A percentile compares a stretch with the other conserved stretches of the same genome.
These are phyloP conservation scores for Xylariaceae sp. DNA, from an alignment of 2,329 filamentous ascomycete genomes.

Conservation along the genomic window DNA sequence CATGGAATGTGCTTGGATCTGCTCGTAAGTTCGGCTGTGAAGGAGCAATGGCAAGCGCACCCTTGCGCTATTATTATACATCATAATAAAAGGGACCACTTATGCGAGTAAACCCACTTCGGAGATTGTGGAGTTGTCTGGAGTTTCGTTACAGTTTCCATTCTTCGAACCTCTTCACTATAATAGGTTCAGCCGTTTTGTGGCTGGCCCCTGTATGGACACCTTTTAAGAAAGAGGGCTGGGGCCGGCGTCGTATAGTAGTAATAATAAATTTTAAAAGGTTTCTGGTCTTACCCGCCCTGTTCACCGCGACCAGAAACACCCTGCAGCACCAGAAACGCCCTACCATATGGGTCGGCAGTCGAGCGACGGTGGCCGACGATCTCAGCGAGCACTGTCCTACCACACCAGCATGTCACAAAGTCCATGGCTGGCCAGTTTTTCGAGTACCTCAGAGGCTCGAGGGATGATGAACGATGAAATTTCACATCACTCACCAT, in stretches of 20 bases:
- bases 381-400: constrained; percentile 5
- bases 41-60: too few relatives aligned
- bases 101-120: too few relatives aligned
- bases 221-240: too few relatives aligned
- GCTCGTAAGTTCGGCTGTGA: too few relatives aligned
- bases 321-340: constrained; percentile 24
- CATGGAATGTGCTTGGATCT: too few relatives aligned
- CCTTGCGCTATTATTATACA: too few relatives aligned
- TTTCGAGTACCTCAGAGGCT: too few relatives aligned
- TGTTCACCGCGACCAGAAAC: constrained; percentile 15
- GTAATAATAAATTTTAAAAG: too few relatives aligned
- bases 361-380: constrained; percentile 8
- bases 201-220: constrained; percentile 17
- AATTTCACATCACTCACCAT: neutral
- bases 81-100: too few relatives aligned
- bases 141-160: constrained; percentile 29
- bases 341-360: constrained; percentile 26
- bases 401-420: neutral
- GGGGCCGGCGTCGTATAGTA: too few relatives aligned
- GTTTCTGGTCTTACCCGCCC: constrained; percentile 23
- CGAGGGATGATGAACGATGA: too few relatives aligned
- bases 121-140: constrained; percentile 24
- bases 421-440: neutral
- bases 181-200: constrained; percentile 26
- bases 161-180: constrained; percentile 22